Conservation (phyloP, 1,139 yeast genomes). For the Scheffersomyces segobiensis region DNA sequence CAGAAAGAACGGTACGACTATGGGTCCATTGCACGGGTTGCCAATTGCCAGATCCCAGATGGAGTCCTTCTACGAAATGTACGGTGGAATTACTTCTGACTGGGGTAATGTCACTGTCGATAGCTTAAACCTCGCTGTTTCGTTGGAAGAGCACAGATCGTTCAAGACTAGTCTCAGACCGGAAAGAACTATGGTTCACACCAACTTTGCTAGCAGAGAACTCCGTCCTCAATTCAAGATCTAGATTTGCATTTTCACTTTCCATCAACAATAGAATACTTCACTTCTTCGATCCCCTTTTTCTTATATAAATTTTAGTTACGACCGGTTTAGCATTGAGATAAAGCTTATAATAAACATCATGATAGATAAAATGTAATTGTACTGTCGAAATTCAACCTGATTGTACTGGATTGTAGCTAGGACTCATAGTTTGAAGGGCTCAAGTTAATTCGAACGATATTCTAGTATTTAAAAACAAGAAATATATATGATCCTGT, state of each 20-base stretch:
- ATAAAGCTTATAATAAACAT: not conserved
- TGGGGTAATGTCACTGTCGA: not conserved
- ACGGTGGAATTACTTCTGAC: not conserved
- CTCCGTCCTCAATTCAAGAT: not conserved
- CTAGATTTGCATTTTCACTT: not conserved
- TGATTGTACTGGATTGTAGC: no score
- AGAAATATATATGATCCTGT: not conserved
- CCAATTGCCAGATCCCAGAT: constrained; percentile 10
- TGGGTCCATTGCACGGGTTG: constrained; percentile 19
- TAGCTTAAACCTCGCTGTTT: not conserved
- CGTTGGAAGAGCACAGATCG: not conserved
- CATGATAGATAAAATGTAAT: not conserved
- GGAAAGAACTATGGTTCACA: not conserved
- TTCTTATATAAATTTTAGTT: not conserved
- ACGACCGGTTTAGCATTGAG: not conserved
- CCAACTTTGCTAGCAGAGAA: not conserved
- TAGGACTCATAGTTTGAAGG: not conserved
- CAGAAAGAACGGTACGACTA: constrained; percentile 11
- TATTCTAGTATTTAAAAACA: not conserved
- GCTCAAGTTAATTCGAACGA: not conserved
- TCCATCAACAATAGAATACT: not conserved
- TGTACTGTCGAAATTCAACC: no score
- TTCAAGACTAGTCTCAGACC: not conserved
- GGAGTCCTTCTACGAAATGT: not conserved
- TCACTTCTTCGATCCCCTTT: not conserved